Evolutionary conservation across 192 early-diverging fungal genomes (phyloP), one percentile per base, ranked within the genome.

Genomic region (Coemansia sp.): DNA sequence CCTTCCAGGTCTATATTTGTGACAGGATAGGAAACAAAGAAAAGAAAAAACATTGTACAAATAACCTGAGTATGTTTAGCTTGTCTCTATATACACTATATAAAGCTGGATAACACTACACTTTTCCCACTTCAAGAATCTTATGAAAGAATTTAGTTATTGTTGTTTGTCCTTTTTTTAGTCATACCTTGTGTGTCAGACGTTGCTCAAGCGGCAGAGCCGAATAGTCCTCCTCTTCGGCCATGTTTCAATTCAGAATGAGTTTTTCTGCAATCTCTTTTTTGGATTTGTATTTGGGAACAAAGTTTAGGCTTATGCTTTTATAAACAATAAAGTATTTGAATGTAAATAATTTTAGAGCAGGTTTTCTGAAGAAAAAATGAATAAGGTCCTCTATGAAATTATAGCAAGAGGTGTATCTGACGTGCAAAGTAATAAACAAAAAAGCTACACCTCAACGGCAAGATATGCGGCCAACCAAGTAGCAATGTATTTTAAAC

Each of bases 1-100:
- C 96, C 77, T 99, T 98, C 97, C 97, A 99, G 39, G 88, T 80
- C 97, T 97, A 74, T 12, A 45, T 2, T 28, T 28, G 22, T 28
- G 22, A 28, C 22, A 28, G 22, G 22, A 28, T 28, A 28, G 22
- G 22, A 28, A 28, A 28, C 22, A 28, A 28, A 52, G 34, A 38
- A 68, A 51, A 75, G 11, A 57, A 54, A 65, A 63, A 52, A 61
- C 34, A 22, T 52, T 32, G 68, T 55, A 37, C 11, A 15, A 22
- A 17, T 32, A 5, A 17, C 14, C 17, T 17, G 14, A 54, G 5
- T 54, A n/a, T 22, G 20, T 32, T 56, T 33, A 22, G 45, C n/a
- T 12, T 52, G 52, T 17, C 1, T 6, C 54, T 28, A 22, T 56
- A 56, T 22, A 56, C 15, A 56, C 17, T 34, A 56, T 56, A 28